Evolutionary conservation across 1,284 basidiomycete genomes (phyloP).

Genomic region (Tranzscheliella williamsii): DNA sequence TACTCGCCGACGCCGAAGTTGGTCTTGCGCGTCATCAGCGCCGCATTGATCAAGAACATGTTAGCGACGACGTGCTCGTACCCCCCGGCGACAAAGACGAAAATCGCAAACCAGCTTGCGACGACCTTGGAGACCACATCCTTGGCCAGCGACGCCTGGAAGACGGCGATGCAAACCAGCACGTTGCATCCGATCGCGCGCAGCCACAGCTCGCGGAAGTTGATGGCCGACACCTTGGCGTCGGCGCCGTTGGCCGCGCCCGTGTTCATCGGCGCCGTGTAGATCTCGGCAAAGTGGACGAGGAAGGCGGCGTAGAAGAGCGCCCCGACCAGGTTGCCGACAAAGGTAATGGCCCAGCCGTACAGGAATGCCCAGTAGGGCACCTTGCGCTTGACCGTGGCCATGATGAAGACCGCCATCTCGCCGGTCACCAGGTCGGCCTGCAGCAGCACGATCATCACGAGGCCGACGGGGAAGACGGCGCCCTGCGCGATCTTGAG

Average conservation of each 20-base stretch:
- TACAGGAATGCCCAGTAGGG: slow-evolving; percentile 48
- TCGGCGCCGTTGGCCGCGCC: slow-evolving; percentile 29
- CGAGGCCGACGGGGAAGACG: slow-evolving; percentile 48
- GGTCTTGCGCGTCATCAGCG: slow-evolving; percentile 59
- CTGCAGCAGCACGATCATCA: slow-evolving; percentile 51
- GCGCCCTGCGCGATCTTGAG: slow-evolving; percentile 45
- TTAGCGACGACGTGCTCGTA: slow-evolving; percentile 69
- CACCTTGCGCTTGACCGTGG: slow-evolving; percentile 43
- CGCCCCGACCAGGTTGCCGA: slow-evolving; percentile 73
- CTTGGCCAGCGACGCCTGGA: slow-evolving; percentile 74
- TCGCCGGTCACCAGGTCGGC: slow-evolving; percentile 45
- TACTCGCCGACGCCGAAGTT: slow-evolving; percentile 64
- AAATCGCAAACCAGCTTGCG: slow-evolving; percentile 76
- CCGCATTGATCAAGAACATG: slow-evolving; percentile 73
- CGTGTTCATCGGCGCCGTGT: slow-evolving; percentile 23
- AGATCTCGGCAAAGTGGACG: slow-evolving; percentile 41
- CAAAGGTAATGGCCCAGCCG: slow-evolving; percentile 67
- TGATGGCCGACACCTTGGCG: slow-evolving; percentile 32
- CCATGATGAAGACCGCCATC: slow-evolving; percentile 50
- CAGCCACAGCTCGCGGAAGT: slow-evolving; percentile 68
- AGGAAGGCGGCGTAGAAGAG: slow-evolving; percentile 73
- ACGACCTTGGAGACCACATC: slow-evolving; percentile 76
- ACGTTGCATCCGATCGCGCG: slow-evolving; percentile 78
- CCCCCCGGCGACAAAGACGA: slow-evolving; percentile 70
- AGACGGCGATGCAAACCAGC: slow-evolving; percentile 76